Evolutionary conservation across 176 grass and related monocot genomes (phyloP).

Genomic region (Oryza officinalis): DNA sequence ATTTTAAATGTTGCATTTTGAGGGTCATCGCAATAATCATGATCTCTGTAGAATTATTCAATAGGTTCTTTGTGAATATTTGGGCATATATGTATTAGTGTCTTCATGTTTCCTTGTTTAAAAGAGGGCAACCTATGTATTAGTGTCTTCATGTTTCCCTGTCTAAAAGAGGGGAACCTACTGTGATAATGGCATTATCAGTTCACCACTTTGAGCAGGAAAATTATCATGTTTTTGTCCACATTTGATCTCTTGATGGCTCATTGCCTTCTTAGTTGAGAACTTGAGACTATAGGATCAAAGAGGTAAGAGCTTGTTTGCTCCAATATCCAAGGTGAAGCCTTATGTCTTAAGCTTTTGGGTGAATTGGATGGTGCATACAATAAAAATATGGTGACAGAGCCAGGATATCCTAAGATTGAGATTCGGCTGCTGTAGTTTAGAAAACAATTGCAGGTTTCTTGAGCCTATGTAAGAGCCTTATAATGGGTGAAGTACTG

Average conservation of each 20-base stretch:
- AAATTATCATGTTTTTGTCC: not conserved
- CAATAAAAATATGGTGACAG: not conserved
- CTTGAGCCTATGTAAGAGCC: not conserved
- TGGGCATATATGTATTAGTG: slow-evolving; percentile 4
- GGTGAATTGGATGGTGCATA: not conserved
- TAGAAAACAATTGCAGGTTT: not conserved
- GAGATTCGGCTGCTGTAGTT: not conserved
- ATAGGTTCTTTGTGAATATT: slow-evolving; percentile 16
- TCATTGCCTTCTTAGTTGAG: slow-evolving; percentile 9
- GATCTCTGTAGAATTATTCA: slow-evolving; percentile 6
- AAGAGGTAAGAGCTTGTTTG: slow-evolving; percentile 17
- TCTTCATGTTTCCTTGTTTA: slow-evolving; percentile 17
- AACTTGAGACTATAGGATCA: not conserved
- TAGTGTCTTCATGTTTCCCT: slow-evolving; percentile 20
- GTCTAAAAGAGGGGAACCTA: slow-evolving; percentile 7
- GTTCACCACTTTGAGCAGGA: slow-evolving; percentile 23
- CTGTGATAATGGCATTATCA: not conserved
- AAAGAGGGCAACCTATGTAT: not conserved
- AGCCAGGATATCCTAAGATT: not conserved
- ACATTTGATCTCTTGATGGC: slow-evolving; percentile 14
- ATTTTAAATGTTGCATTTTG: slow-evolving; percentile 26
- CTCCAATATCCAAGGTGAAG: slow-evolving; percentile 12
- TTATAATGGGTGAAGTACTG: not conserved
- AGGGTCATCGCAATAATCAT: not conserved
- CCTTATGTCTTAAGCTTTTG: not conserved